phyloP scores from a whole-genome alignment of 371 early-diverging fungal genomes.

The Coemansia sp. region DNA sequence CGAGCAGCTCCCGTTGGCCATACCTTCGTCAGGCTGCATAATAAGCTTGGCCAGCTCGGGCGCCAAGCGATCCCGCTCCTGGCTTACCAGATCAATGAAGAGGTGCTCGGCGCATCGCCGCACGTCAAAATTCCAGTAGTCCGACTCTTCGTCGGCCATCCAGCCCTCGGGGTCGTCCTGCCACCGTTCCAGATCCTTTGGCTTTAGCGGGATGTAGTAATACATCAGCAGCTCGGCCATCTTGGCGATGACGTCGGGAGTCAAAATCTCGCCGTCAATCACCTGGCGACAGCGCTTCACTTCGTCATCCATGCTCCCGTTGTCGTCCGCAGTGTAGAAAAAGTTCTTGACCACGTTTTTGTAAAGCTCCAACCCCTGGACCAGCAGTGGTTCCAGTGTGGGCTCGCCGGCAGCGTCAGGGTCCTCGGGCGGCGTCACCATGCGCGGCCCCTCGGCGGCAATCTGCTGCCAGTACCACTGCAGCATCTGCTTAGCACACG shows the following conservation, averaged over 20 bases:
- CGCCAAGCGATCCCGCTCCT: slow-evolving; percentile 25
- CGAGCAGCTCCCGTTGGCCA: not conserved
- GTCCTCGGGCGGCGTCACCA: slow-evolving; percentile 59
- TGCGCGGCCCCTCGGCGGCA: slow-evolving; percentile 66
- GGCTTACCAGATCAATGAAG: slow-evolving; percentile 68
- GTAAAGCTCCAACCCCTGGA: slow-evolving; percentile 70
- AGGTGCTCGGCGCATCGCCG: slow-evolving; percentile 84
- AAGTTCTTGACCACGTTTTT: slow-evolving; percentile 70
- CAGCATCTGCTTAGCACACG: slow-evolving; percentile 65
- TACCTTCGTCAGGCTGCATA: slow-evolving; percentile 3
- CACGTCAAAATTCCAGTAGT: slow-evolving; percentile 84
- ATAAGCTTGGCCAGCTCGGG: slow-evolving; percentile 19
- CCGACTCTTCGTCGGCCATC: slow-evolving; percentile 75
- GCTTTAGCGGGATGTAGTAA: slow-evolving; percentile 70
- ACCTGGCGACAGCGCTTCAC: slow-evolving; percentile 55
- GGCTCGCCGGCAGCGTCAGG: not conserved
- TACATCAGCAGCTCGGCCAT: slow-evolving; percentile 71
- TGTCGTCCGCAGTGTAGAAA: slow-evolving; percentile 49
- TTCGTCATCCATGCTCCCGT: slow-evolving; percentile 27
- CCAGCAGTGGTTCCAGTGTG: slow-evolving; percentile 55
- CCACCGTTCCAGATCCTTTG: slow-evolving; percentile 75
- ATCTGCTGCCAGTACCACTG: slow-evolving; percentile 75
- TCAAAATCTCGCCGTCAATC: slow-evolving; percentile 68
- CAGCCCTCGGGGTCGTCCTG: slow-evolving; percentile 87
- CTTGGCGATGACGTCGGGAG: slow-evolving; percentile 61